These are phyloP conservation scores for Capsella rubella DNA, from an alignment of 441 rosid genomes.

Conservation along the genomic window DNA sequence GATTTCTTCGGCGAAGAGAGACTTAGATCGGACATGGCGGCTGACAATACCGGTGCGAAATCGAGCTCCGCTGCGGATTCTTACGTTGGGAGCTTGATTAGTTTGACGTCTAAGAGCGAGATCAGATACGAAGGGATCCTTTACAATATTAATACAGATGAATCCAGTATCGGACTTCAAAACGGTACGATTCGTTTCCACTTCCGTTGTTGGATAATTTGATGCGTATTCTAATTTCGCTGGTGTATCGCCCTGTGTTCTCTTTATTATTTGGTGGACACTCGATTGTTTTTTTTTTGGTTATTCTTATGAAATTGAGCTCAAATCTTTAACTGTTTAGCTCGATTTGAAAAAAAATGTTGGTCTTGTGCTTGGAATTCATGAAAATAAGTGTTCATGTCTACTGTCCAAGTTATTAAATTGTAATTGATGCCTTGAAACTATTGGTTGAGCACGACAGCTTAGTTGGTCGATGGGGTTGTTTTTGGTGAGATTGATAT, in stretches of 20 bases:
- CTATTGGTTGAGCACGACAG: conserved; percentile 7
- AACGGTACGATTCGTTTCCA: conserved; percentile 57
- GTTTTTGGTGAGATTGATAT: conserved; percentile 24
- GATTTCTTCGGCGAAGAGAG: conserved; percentile 38
- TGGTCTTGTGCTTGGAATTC: background rate
- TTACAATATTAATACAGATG: conserved; percentile 86
- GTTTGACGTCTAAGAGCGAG: conserved; percentile 90
- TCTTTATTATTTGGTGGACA: conserved; percentile 1
- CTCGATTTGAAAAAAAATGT: background rate
- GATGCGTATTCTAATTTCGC: background rate
- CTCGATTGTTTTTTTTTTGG: background rate
- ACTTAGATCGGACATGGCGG: conserved; percentile 54
- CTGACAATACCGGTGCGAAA: conserved; percentile 59
- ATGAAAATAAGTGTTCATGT: background rate
- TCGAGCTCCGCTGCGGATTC: conserved; percentile 79
- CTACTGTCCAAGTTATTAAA: background rate
- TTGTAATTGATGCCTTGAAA: conserved; percentile 15
- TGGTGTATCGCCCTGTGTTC: background rate
- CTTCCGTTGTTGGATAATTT: background rate
- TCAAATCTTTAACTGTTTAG: conserved; percentile 22
- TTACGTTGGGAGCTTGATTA: conserved; percentile 85
- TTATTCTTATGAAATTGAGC: background rate
- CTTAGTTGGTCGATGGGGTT: background rate
- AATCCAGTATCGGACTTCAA: conserved; percentile 88
- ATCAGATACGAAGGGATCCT: conserved; percentile 93